Percentiles rank a stretch among this genome's conserved stretches.
These are phyloP conservation scores for Bocquillonia castaneifolia DNA, from an alignment of 441 rosid genomes.

Conservation along the genomic window DNA sequence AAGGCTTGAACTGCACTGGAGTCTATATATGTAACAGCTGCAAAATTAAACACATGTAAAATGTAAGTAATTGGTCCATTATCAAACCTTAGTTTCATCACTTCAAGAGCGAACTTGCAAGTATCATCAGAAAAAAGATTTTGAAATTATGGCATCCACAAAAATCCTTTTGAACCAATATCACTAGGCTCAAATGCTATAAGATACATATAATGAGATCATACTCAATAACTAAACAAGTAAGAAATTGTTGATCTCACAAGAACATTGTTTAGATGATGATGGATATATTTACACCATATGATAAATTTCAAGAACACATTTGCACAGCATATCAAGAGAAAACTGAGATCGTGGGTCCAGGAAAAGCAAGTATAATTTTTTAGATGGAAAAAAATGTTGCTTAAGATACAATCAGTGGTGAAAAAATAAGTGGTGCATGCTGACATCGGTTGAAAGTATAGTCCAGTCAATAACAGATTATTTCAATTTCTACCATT, in stretches of 20 bases:
- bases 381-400: background rate
- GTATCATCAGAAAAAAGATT: background rate
- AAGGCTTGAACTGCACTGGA: slow-evolving; percentile 79
- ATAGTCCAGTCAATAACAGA: background rate
- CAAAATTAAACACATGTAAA: slow-evolving; percentile 14
- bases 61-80: background rate
- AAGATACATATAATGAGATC: background rate
- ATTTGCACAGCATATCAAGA: background rate
- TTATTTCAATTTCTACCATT: background rate
- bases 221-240: background rate
- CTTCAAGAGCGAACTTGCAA: slow-evolving; percentile 1
- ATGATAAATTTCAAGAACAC: background rate
- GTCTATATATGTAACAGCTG: slow-evolving; percentile 76
- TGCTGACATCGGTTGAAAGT: background rate
- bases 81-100: background rate
- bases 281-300: no score
- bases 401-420: background rate
- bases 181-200: background rate
- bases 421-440: no score
- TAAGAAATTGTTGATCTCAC: background rate
- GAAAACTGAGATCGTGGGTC: no score
- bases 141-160: background rate
- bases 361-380: background rate
- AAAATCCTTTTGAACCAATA: background rate
- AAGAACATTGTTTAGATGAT: background rate